These are phyloP conservation scores for Trichoderma sp. DNA, from an alignment of 2,329 filamentous ascomycete species.

Conservation along the genomic window DNA sequence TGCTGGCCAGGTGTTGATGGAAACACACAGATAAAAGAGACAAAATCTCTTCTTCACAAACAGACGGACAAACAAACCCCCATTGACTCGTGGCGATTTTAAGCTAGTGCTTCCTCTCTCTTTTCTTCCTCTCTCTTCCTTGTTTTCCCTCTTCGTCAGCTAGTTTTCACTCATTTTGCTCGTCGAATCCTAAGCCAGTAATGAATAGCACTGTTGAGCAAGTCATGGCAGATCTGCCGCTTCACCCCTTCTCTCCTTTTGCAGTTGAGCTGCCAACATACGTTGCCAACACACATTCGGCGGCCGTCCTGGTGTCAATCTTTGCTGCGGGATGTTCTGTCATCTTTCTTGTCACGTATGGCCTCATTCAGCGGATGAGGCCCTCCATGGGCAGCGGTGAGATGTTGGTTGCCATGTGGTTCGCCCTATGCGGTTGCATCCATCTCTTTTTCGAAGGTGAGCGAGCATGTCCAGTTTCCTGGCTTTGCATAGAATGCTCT, in stretches of 20 bases:
- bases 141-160: background rate
- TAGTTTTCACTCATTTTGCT: background rate
- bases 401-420: constrained; percentile 68
- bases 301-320: constrained; percentile 57
- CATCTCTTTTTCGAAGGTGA: constrained; percentile 47
- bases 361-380: constrained; percentile 53
- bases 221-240: constrained; percentile 11
- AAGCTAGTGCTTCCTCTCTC: background rate
- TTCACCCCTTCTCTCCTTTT: constrained; percentile 72
- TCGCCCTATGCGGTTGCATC: constrained; percentile 65
- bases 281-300: constrained; percentile 63
- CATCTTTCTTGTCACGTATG: constrained; percentile 59
- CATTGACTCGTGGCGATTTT: background rate
- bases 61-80: background rate
- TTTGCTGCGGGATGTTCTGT: constrained; percentile 59
- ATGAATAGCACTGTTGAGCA: constrained; percentile 15
- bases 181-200: background rate
- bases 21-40: background rate
- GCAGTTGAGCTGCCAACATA: constrained; percentile 64
- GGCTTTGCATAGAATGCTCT: background rate
- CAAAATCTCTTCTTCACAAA: background rate
- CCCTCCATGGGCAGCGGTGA: constrained; percentile 57
- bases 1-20: constrained; percentile 10
- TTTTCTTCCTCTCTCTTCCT: background rate
- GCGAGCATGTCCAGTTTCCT: background rate